Evolutionary conservation across 495 filamentous ascomycete genomes (phyloP).

Genomic region (Penicillium robsamsonii): DNA sequence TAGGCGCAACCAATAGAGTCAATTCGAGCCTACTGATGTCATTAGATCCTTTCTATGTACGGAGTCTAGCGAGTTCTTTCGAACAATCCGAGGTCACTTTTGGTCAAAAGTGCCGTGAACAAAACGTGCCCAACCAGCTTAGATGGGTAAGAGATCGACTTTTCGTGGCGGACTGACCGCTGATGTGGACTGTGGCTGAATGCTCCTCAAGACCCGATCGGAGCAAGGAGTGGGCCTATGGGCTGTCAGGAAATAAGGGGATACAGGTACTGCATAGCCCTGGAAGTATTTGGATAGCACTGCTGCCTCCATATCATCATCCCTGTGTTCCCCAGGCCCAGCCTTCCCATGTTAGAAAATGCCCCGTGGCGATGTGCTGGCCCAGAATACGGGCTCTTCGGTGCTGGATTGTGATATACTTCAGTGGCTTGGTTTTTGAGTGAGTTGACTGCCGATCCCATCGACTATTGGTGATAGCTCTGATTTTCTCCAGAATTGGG

Average conservation of each 20-base stretch:
- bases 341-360: background rate
- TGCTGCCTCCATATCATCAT: background rate
- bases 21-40: background rate
- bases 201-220: background rate
- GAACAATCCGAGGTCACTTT: background rate
- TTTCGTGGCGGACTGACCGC: constrained; percentile 5
- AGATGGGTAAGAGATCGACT: background rate
- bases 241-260: background rate
- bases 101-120: background rate
- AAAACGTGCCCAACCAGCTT: constrained; percentile 5
- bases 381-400: background rate
- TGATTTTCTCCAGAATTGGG: background rate
- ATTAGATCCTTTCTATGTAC: constrained; percentile 1
- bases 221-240: constrained; percentile 1
- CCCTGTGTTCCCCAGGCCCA: background rate
- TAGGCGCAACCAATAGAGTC: background rate
- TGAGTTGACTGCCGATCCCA: constrained; percentile 3
- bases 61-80: background rate
- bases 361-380: background rate
- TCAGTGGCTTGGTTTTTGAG: constrained; percentile 2
- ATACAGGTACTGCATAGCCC: background rate
- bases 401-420: background rate
- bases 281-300: background rate
- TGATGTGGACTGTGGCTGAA: constrained; percentile 13
- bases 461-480: constrained; percentile 4